Evolutionary conservation across 768 basidiomycete genomes (phyloP), one percentile per base, ranked within the genome.

Genomic region (Cytidiella melzeri): DNA sequence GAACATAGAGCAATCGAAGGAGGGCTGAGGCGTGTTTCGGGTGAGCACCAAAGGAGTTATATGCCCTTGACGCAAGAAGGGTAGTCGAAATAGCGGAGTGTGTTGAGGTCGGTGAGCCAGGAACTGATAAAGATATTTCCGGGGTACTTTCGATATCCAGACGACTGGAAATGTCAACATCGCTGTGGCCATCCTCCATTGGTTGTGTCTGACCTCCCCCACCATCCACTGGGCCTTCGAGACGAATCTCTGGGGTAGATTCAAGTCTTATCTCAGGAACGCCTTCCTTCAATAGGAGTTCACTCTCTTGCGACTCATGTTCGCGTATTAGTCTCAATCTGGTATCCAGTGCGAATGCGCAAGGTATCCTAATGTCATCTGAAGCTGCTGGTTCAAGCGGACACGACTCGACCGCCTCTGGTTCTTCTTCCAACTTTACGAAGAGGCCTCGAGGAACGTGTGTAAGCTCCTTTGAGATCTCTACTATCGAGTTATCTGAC

Each of bases 1-100:
- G 87, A 19, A 89, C 59, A 63, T 84, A 91, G 15, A 89, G 68
- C 26, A 91, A 67, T 34, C 88, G 81, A 20, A 84, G 66, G 40
- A 90, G 69, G 1, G 83, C 78, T 6, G 83, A 78, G 15, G 73
- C 67, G 58, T 88, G 87, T 45, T 67, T 73, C 12, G 70, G 75
- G 57, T 87, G 83, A 18, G 74, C 75, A 25, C 69, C 70, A 3
- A 73, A 69, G 23, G 73, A 63, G 23, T 65, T 65, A 50, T 71
- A 71, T 3, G 72, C 57, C 43, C 73, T 73, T 12, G 79, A 76
- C 18, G 73, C 63, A 10, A 79, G 62, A 24, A 82, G 58, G 1
- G 77, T 77, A 19, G 67, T 73, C 4, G 71, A 64, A 60, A 54
- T 50, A 3, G 47, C 51, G n/a, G 56, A 57, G 21, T 52, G 57